Evolutionary conservation across 768 basidiomycete genomes (phyloP), one percentile per base, ranked within the genome.

Genomic region (Podaxis sp.): DNA sequence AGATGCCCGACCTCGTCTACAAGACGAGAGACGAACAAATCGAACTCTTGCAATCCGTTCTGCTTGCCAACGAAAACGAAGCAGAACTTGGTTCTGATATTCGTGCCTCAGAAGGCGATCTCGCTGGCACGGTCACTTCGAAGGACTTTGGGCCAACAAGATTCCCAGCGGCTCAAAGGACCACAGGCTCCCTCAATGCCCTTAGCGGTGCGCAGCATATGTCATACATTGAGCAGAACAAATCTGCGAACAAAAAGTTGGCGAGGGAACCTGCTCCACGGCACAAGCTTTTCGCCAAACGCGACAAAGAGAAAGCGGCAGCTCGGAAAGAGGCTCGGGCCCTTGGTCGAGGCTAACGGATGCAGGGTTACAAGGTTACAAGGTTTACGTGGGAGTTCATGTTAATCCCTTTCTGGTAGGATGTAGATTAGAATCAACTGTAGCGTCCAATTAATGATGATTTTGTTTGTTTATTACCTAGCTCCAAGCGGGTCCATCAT

Each of bases 171-270:
- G 87, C 87, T 7, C 90, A 92, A 68, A 83, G 93, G 65, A 93
- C 91, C 52, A 87, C 89, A 2, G 94, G 93, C 0, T 91, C 89
- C 44, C 80, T 96, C 46, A 85, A 87, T 2, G 90, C 93, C 39
- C 80, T 96, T 67, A 93, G 91, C 72, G 95, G 95, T 36, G 93
- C 86, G 3, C 91, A 93, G 68, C 92, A 93, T 69, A 95, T 95
- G 93, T 92, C 91, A 52, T 96, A 95, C 69, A 82, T 93, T 52
- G 94, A 95, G 76, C 90, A 93, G 74, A 95, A 95, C 78, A 93
- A 93, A 74, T 90, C 89, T 22, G 91, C 88, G 56, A 96, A 96
- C 82, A 92, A 90, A 80, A 86, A 85, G 61, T 79, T 93, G 9
- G 85, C 89, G 28, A 79, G 80, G 39, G 83, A 81, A 60, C 68